phyloP scores from a whole-genome alignment of 805 yeast genomes.

The Spathaspora sp. region DNA sequence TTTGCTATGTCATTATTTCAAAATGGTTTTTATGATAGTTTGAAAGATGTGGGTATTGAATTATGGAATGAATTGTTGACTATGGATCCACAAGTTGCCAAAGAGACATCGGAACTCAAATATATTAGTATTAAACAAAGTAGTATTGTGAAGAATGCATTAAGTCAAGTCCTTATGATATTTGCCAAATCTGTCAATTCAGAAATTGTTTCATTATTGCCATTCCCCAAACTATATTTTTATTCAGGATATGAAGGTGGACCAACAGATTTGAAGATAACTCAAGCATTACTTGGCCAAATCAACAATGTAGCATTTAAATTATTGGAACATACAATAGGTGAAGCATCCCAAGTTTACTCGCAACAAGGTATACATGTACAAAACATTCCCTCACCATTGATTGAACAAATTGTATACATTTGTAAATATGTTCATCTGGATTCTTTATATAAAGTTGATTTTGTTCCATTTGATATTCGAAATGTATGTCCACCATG shows the following conservation, averaged over 20 bases:
- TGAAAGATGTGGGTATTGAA: slow-evolving; percentile 21
- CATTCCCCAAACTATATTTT: slow-evolving; percentile 31
- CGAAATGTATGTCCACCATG: slow-evolving; percentile 39
- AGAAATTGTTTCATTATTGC: slow-evolving; percentile 32
- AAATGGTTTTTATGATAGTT: slow-evolving; percentile 40
- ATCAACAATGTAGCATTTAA: slow-evolving; percentile 41
- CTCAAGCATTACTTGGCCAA: no score
- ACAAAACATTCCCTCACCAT: slow-evolving; percentile 26
- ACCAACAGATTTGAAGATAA: no score
- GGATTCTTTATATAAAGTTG: slow-evolving; percentile 26
- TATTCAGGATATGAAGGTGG: slow-evolving; percentile 14
- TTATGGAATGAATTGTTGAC: slow-evolving; percentile 16
- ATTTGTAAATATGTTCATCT: slow-evolving; percentile 42
- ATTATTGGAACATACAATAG: slow-evolving; percentile 31
- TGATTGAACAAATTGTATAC: slow-evolving; percentile 44
- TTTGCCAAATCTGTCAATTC: slow-evolving; percentile 42
- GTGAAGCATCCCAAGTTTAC: slow-evolving; percentile 13
- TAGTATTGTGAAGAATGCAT: slow-evolving; percentile 37
- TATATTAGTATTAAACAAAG: slow-evolving; percentile 30
- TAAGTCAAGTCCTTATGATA: slow-evolving; percentile 40
- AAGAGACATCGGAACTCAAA: slow-evolving; percentile 24
- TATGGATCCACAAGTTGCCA: slow-evolving; percentile 12
- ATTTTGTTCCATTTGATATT: slow-evolving; percentile 30
- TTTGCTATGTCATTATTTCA: slow-evolving; percentile 50
- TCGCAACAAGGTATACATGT: not conserved